These are phyloP conservation scores for Eucalyptus paniculata DNA, from an alignment of 345 rosid genomes.

Conservation along the genomic window DNA sequence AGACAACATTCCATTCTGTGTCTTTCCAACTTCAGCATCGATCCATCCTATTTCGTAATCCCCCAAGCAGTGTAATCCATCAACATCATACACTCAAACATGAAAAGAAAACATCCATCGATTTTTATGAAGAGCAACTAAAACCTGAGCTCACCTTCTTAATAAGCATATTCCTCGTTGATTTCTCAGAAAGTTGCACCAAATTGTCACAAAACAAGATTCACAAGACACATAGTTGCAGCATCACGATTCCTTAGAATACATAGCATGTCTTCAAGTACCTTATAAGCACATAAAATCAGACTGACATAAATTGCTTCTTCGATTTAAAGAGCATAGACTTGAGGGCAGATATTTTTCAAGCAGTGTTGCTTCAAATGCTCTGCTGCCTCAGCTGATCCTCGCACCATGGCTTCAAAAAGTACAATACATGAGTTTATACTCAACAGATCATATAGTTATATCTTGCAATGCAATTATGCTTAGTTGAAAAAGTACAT, in stretches of 20 bases:
- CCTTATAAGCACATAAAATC: conserved; percentile 94
- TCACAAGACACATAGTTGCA: background rate
- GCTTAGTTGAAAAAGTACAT: background rate
- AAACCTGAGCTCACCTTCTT: conserved; percentile 4
- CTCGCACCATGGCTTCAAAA: conserved; percentile 71
- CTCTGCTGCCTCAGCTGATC: conserved; percentile 91
- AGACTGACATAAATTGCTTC: conserved; percentile 81
- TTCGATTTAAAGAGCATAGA: conserved; percentile 75
- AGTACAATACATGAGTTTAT: background rate
- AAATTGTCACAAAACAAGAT: conserved; percentile 6
- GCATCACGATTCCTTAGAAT: background rate
- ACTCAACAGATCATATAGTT: background rate
- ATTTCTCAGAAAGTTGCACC: conserved; percentile 91
- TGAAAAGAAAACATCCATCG: background rate
- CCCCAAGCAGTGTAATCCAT: too few relatives aligned
- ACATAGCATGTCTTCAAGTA: background rate
- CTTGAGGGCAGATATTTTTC: conserved; percentile 74
- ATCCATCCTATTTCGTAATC: too few relatives aligned
- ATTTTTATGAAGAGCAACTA: background rate
- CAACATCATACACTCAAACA: too few relatives aligned
- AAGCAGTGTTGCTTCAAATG: conserved; percentile 88
- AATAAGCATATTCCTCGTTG: conserved; percentile 86
- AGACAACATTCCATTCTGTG: too few relatives aligned
- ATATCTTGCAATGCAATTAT: background rate
- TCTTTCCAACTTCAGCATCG: too few relatives aligned